Percentiles rank a stretch among this genome's conserved stretches.
Conservation (phyloP, 371 early-diverging fungal species). For the Mucor saturninus region DNA sequence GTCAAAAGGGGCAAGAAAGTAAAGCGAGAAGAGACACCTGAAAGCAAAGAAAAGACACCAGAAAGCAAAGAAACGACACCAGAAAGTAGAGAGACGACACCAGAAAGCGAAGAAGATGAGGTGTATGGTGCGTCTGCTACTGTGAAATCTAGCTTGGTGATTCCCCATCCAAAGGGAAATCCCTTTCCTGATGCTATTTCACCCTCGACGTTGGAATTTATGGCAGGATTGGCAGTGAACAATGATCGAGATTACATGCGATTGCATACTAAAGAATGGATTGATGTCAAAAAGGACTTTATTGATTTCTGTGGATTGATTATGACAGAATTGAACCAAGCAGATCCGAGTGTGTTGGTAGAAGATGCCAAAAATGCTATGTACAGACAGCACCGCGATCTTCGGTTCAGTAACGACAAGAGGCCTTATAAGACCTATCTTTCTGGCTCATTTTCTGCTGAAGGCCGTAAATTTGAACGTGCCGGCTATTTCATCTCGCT, state of each 20-base stretch:
- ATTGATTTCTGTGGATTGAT: slow-evolving; percentile 55
- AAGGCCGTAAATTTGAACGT: slow-evolving; percentile 52
- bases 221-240: slow-evolving; percentile 53
- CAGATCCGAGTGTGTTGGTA: slow-evolving; percentile 51
- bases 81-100: background rate
- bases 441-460: slow-evolving; percentile 52
- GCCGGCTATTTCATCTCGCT: slow-evolving; percentile 57
- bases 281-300: slow-evolving; percentile 48
- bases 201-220: slow-evolving; percentile 53
- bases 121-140: slow-evolving; percentile 24
- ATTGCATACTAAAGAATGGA: slow-evolving; percentile 40
- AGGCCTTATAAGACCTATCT: slow-evolving; percentile 58
- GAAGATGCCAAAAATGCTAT: slow-evolving; percentile 56
- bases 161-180: slow-evolving; percentile 52
- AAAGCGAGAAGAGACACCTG: slow-evolving; percentile 12
- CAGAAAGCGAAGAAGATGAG: slow-evolving; percentile 27
- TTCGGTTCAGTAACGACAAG: slow-evolving; percentile 63
- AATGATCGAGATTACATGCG: slow-evolving; percentile 61
- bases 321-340: slow-evolving; percentile 44
- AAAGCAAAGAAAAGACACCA: slow-evolving; percentile 24
- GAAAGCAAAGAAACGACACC: slow-evolving; percentile 10
- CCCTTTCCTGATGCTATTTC: slow-evolving; percentile 61
- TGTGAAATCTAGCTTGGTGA: slow-evolving; percentile 30
- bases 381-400: slow-evolving; percentile 61
- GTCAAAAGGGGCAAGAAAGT: background rate